Base-by-base conservation (phyloP, 306 rosid genomes). In the Mimosa bimucronata region DNA sequence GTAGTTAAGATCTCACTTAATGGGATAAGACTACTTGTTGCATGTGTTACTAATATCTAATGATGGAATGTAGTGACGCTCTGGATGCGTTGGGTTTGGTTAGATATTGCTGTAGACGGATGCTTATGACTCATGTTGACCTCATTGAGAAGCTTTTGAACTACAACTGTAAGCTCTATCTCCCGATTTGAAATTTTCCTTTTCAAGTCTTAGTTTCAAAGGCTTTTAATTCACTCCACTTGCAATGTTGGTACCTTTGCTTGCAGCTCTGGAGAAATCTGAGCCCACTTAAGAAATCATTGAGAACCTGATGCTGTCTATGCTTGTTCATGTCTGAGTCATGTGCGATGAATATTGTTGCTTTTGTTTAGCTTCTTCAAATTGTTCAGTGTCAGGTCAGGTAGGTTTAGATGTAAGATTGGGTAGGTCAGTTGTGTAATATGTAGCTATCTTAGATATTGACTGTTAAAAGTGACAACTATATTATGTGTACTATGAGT, bases 101-200 rank as follows among this genome's bases (percentile, higher is more conserved):
- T 83, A 97, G 97, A 26, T 95, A 93, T 62, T 95, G 98, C 79
- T 95, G 98, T 75, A 87, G 99, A 77, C 86, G 98, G 26, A 95
- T 93, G 99, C 98, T 95, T 66, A 93, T 95, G 99, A 95, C 99
- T 53, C 98, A 93, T 55, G 99, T 93, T 34, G 99, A 95, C 71
- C 98, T 95, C 80, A 93, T 95, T 38, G 98, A 95, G 89, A 95
- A 95, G 94, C 94, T 93, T 81, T 88, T 95, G 76, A 93, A 95
- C 86, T 95, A 93, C 93, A 95, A 93, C 31, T 76, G 98, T 95
- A 89, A 89, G 66, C 26, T 28, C 70, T 74, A 57, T 42, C 52
- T 41, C 81, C 71, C 82, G 70, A 55, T 62, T 15, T 79, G 25
- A 15, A 50, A 3, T 21, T 50, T 2, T 37, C 48, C 44, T 29